Conservation (phyloP, 495 filamentous ascomycete species). For the Evansstolkia leycettana region DNA sequence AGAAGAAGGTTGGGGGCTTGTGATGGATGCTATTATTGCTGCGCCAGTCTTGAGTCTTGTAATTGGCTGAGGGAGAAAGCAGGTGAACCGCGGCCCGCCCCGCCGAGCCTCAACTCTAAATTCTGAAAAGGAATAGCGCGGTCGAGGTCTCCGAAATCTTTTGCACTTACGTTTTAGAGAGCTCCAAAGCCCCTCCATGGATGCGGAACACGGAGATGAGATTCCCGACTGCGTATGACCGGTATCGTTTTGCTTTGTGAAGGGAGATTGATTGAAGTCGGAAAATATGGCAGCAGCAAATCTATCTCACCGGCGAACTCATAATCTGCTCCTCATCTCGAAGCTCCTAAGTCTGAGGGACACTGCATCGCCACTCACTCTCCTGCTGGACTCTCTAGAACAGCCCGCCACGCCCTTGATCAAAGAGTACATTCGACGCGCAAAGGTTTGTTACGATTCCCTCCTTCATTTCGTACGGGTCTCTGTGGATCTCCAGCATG, state of each 20-base stretch:
- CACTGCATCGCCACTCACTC: slow-evolving; percentile 70
- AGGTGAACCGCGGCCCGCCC: slow-evolving; percentile 13
- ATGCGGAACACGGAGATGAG: slow-evolving; percentile 6
- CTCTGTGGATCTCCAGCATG: too few relatives aligned
- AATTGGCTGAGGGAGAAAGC: slow-evolving; percentile 10
- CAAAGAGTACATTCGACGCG: slow-evolving; percentile 60
- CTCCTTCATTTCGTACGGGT: too few relatives aligned
- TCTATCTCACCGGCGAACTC: slow-evolving; percentile 61
- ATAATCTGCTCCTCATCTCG: slow-evolving; percentile 77
- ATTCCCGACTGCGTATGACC: neutral
- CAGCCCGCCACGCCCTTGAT: slow-evolving; percentile 64
- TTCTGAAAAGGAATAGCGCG: slow-evolving; percentile 4
- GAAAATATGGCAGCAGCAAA: slow-evolving; percentile 25
- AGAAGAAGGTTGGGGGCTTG: too few relatives aligned
- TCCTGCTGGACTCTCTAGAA: slow-evolving; percentile 75
- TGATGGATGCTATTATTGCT: too few relatives aligned
- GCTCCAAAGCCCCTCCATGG: slow-evolving; percentile 9
- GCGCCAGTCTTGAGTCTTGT: too few relatives aligned
- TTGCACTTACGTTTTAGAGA: slow-evolving; percentile 5
- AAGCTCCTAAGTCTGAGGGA: slow-evolving; percentile 70
- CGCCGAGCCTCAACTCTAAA: slow-evolving; percentile 24
- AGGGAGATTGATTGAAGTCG: too few relatives aligned
- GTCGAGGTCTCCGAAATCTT: slow-evolving; percentile 9
- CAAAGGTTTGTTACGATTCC: slow-evolving; percentile 42
- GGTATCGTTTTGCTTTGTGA: neutral